Evolutionary conservation across 352 stramenopile species (phyloP).

Genomic region (Phytophthora crassamura): DNA sequence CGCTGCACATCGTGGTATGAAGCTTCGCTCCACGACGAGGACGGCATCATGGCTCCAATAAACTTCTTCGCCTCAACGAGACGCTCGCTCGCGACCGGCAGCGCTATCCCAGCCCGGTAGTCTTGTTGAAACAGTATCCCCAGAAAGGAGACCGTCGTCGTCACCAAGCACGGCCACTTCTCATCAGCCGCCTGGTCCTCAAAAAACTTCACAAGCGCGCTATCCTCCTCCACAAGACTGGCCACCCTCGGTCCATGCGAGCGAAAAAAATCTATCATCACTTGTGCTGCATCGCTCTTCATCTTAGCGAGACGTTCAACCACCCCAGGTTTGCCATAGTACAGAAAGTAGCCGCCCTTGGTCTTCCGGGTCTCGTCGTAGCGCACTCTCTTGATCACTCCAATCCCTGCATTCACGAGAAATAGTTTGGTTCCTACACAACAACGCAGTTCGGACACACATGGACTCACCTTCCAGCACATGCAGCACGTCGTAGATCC

Average conservation of each 20-base stretch:
- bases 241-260: not conserved
- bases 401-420: slow-evolving; percentile 44
- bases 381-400: slow-evolving; percentile 64
- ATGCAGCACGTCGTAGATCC: slow-evolving; percentile 82
- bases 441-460: not conserved
- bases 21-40: slow-evolving; percentile 19
- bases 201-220: slow-evolving; percentile 48
- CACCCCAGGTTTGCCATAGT: slow-evolving; percentile 54
- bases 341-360: slow-evolving; percentile 63
- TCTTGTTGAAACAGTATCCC: slow-evolving; percentile 61
- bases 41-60: slow-evolving; percentile 25
- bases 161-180: slow-evolving; percentile 65
- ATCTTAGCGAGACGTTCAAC: slow-evolving; percentile 48
- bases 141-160: slow-evolving; percentile 61
- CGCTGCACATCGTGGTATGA: slow-evolving; percentile 55
- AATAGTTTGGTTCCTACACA: slow-evolving; percentile 2
- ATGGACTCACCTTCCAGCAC: slow-evolving; percentile 70
- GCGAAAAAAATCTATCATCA: slow-evolving; percentile 30
- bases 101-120: slow-evolving; percentile 22
- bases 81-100: slow-evolving; percentile 51
- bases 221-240: slow-evolving; percentile 52
- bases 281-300: slow-evolving; percentile 31
- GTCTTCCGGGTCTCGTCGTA: slow-evolving; percentile 33
- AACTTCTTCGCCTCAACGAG: slow-evolving; percentile 54
- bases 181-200: slow-evolving; percentile 50